These are phyloP conservation scores for Aureobasidium sp. DNA, from an alignment of 2,329 filamentous ascomycete genomes.

Conservation along the genomic window DNA sequence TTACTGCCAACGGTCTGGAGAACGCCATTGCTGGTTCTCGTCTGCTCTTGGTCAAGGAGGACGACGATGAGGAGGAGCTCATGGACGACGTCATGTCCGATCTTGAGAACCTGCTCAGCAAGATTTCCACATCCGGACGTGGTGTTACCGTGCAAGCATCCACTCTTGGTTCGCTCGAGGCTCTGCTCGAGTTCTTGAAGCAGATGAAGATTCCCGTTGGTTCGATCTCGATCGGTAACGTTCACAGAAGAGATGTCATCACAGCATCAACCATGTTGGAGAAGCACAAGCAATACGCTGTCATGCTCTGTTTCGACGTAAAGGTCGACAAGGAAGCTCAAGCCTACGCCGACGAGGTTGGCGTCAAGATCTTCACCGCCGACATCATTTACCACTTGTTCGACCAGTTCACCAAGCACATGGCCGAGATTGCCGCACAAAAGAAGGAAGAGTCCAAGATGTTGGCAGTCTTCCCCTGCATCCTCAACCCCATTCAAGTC, in stretches of 20 bases:
- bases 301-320: slow-evolving; percentile 99
- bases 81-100: slow-evolving; percentile 95
- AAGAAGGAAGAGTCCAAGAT: slow-evolving; percentile 96
- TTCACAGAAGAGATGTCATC: slow-evolving; percentile 97
- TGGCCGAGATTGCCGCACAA: slow-evolving; percentile 76
- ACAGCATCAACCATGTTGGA: slow-evolving; percentile 90
- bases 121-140: slow-evolving; percentile 83
- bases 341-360: slow-evolving; percentile 82
- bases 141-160: slow-evolving; percentile 97
- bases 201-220: slow-evolving; percentile 94
- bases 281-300: slow-evolving; percentile 88
- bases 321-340: slow-evolving; percentile 97
- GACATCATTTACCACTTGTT: slow-evolving; percentile 99
- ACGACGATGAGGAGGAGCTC: slow-evolving; percentile 86
- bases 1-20: slow-evolving; percentile 90
- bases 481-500: slow-evolving; percentile 78
- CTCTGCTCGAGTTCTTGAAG: slow-evolving; percentile 90
- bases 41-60: slow-evolving; percentile 83
- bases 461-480: slow-evolving; percentile 92
- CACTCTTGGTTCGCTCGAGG: slow-evolving; percentile 92
- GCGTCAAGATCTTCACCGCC: slow-evolving; percentile 95
- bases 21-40: slow-evolving; percentile 93
- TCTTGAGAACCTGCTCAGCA: slow-evolving; percentile 80
- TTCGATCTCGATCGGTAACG: slow-evolving; percentile 93
- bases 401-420: slow-evolving; percentile 92